Conservation (phyloP, 2,329 filamentous ascomycete genomes). For the Arthrobotrys entomopaga region DNA sequence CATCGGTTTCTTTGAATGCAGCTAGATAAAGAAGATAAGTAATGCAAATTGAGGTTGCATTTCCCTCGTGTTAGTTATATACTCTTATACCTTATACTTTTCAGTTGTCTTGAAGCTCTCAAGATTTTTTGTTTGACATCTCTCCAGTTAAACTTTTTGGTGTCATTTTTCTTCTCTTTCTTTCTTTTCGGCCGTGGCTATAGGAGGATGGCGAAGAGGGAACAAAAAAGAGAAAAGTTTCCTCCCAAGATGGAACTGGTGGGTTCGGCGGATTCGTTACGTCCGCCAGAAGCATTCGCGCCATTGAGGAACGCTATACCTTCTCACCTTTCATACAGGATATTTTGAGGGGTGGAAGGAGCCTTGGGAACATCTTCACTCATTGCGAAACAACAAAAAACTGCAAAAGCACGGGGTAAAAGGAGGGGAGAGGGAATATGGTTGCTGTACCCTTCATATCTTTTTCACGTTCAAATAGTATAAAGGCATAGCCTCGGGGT, state of each 20-base stretch:
- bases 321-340: constrained; percentile 55
- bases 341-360: constrained; percentile 15
- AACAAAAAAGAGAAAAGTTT: constrained; percentile 29
- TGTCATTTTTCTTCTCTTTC: background rate
- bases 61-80: constrained; percentile 72
- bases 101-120: constrained; percentile 9
- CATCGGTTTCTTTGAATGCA: constrained; percentile 88
- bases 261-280: constrained; percentile 40
- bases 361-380: constrained; percentile 56
- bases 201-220: constrained; percentile 16
- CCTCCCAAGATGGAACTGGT: constrained; percentile 50
- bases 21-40: constrained; percentile 70
- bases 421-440: constrained; percentile 62
- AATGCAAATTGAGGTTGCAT: constrained; percentile 67
- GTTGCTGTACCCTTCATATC: constrained; percentile 95
- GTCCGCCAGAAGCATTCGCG: constrained; percentile 52
- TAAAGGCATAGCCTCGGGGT: constrained; percentile 92
- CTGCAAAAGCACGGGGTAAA: constrained; percentile 59
- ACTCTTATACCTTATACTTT: constrained; percentile 52
- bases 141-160: constrained; percentile 22
- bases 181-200: constrained; percentile 20
- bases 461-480: constrained; percentile 95
- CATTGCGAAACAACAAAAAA: constrained; percentile 56
- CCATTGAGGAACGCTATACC: constrained; percentile 56
- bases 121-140: constrained; percentile 35